phyloP scores from a whole-genome alignment of 108 stramenopile species.

The Conticribra guillardii region DNA sequence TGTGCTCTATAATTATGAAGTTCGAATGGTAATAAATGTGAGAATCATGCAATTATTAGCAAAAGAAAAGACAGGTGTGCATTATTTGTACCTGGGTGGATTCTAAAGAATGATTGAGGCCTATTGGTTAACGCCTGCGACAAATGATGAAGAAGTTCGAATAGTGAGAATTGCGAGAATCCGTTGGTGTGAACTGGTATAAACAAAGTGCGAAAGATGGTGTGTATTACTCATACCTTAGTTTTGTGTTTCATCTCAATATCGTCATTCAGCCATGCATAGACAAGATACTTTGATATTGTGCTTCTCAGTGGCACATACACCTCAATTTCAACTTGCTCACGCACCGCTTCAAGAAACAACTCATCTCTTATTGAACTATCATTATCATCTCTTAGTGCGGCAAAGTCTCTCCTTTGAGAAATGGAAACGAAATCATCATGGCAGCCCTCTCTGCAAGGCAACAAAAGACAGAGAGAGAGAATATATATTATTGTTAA shows the following conservation, averaged over 20 bases:
- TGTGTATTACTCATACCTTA: slow-evolving; percentile 44
- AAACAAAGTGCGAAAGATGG: too few species aligned
- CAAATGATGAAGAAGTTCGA: not conserved
- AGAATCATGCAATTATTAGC: too few species aligned
- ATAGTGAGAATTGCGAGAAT: too few species aligned
- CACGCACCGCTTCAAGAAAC: slow-evolving; percentile 77
- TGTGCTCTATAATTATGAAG: too few species aligned
- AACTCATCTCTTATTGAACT: slow-evolving; percentile 56
- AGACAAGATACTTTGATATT: slow-evolving; percentile 77
- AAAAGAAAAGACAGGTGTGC: too few species aligned
- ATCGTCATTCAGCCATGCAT: slow-evolving; percentile 86
- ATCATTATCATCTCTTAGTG: slow-evolving; percentile 30
- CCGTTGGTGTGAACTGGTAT: too few species aligned
- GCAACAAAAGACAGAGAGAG: too few species aligned
- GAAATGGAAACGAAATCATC: slow-evolving; percentile 72
- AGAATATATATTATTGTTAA: too few species aligned
- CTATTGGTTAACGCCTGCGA: slow-evolving; percentile 54
- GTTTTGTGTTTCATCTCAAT: slow-evolving; percentile 82
- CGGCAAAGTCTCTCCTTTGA: slow-evolving; percentile 53
- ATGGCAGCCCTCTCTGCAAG: slow-evolving; percentile 65
- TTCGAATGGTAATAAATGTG: too few species aligned
- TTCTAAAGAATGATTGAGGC: slow-evolving; percentile 64
- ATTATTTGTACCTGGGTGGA: too few species aligned
- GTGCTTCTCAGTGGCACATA: slow-evolving; percentile 84
- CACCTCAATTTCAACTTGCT: slow-evolving; percentile 86